These are phyloP conservation scores for Diospyros lotus DNA, from an alignment of 148 eudicot species.

Conservation along the genomic window DNA sequence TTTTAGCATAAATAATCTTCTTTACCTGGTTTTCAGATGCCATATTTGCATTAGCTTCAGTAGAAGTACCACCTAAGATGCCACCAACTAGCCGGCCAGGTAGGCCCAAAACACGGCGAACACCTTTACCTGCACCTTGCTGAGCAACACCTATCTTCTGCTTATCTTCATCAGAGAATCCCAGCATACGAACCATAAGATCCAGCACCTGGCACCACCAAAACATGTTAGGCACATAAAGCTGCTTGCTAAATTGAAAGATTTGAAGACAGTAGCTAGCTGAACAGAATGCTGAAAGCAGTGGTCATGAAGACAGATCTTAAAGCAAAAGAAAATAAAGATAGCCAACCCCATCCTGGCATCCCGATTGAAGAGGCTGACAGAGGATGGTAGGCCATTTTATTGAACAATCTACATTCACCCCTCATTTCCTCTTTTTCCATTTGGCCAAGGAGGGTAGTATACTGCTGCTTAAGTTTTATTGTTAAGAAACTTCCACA, in stretches of 20 bases:
- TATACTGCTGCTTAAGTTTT: not conserved
- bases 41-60: conserved; percentile 39
- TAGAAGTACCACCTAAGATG: conserved; percentile 70
- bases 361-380: not conserved
- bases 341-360: not conserved
- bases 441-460: not conserved
- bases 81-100: conserved; percentile 99
- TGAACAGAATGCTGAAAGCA: not conserved
- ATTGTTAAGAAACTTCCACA: too few relatives aligned
- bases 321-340: not conserved
- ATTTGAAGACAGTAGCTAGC: not conserved
- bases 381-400: not conserved
- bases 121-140: conserved; percentile 92
- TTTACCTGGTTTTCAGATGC: conserved; percentile 75
- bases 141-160: conserved; percentile 93
- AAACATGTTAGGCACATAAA: conserved; percentile 10
- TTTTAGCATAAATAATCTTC: not conserved
- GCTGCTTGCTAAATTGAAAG: conserved; percentile 3
- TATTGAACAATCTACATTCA: not conserved
- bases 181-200: conserved; percentile 98
- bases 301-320: not conserved
- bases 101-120: conserved; percentile 88
- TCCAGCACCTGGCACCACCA: conserved; percentile 75
- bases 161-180: conserved; percentile 95
- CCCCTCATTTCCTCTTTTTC: not conserved